phyloP scores from a whole-genome alignment of 2,329 filamentous ascomycete genomes.

The Furcasterigmium furcatum region DNA sequence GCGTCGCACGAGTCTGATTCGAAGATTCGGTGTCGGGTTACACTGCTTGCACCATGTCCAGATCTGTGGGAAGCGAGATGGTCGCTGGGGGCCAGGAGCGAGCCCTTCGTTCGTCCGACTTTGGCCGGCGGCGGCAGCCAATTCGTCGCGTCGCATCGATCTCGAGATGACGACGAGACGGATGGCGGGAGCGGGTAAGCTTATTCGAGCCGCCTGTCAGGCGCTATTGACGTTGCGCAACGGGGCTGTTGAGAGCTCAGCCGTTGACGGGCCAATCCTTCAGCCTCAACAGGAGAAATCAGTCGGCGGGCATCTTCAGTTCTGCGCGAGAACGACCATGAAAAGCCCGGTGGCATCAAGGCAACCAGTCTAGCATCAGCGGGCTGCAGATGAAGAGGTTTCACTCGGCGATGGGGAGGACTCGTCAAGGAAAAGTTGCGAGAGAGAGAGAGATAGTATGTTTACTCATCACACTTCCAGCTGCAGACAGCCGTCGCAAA shows the following conservation, averaged over 20 bases:
- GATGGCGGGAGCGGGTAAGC: background rate
- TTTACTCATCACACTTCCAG: background rate
- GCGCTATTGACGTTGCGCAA: constrained; percentile 1
- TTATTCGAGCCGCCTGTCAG: background rate
- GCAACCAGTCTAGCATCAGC: background rate
- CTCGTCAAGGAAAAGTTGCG: background rate
- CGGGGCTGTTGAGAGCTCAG: background rate
- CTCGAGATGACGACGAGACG: too few species aligned
- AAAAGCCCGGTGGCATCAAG: background rate
- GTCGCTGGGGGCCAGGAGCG: too few species aligned
- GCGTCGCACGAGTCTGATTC: background rate
- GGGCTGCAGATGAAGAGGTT: background rate
- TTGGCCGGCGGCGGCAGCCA: too few species aligned
- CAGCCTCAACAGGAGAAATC: too few species aligned
- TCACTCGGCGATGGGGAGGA: background rate
- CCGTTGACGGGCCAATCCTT: background rate
- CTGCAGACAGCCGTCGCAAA: background rate
- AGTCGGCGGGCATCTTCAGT: background rate
- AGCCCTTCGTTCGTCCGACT: too few species aligned
- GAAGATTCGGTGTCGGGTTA: background rate
- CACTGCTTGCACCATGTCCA: background rate
- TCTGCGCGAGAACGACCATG: too few species aligned
- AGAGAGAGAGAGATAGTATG: background rate
- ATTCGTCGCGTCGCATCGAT: too few species aligned
- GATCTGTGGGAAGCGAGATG: background rate